Base-by-base conservation (phyloP, 2,329 filamentous ascomycete genomes). In the Colletotrichum sp. region DNA sequence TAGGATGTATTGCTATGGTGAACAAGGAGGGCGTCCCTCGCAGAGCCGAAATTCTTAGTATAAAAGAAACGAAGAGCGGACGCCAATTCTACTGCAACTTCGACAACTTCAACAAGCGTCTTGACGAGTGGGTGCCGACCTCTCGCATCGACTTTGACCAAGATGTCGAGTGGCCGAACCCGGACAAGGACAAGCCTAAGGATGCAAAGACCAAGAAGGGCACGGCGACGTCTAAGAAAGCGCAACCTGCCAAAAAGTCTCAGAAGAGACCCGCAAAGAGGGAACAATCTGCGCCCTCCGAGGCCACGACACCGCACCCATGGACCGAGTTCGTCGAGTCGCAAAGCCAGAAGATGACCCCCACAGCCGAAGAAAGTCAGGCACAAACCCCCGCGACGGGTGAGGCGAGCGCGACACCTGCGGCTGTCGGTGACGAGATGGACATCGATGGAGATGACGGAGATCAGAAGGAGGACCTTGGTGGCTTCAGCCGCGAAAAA, bases 21-120 rank as follows among this genome's bases (percentile, higher is more conserved):
- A 85, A 87, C 74, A 92, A 92, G 80, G 96, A 98, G 84, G 95
- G 95, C 77, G 93, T 96, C 82, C 91, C 94, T 77, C 93, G 97
- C 80, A 96, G 97, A 87, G 97, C 97, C 80, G 97, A 99, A 85
- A 98, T 99, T 78, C 88, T 99, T n/a, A 97, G 95, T 75, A 98
- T 99, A 80, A 94, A 95, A 82, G 95, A 96, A 76, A 94, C 95
- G 27, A 98, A 98, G 85, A 96, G 95, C 81, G 93, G 94, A 19
- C 94, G 95, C 52, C 94, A 95, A 71, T 98, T 96, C 83, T 98
- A 98, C 85, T 98, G 98, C 81, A 98, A 99, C 85, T 99, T 98
- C 84, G 95, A 98, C 82, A 98, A 98, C 82, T 99, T 98, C 91
- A 99, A 99, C 87, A 99, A 99, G 85, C 90, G 89, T 79, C 85